Base-by-base conservation (phyloP, 106 monocot species). In the Amphibolis antarctica region DNA sequence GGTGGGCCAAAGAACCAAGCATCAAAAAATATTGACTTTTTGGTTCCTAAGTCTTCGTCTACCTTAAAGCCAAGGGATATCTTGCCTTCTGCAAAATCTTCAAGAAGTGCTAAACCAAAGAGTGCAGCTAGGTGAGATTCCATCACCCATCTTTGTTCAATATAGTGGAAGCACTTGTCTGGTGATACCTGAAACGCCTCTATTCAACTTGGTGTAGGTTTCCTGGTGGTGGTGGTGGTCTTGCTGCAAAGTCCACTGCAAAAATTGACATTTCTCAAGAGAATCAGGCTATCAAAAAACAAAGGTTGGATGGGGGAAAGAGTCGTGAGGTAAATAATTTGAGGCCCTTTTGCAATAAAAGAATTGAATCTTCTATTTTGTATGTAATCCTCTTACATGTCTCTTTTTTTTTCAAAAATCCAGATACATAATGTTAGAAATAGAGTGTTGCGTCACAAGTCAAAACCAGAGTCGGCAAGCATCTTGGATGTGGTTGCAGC, bases 221-320 rank as follows among this genome's bases (percentile, higher is more conserved):
- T 62, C 42, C 78, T 55, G 71, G 70, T 43, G 65, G 71, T 53
- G 49, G 28, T 50, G 69, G 67, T 59, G 63, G 71, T 64, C 10
- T 28, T 1, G 28, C 44, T 1, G 68, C 21, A 28, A 80, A 81
- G 60, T 66, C 54, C 52, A 28, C 64, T 15, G 55, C 67, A 42
- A 47, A 62, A 22, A 68, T 5, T 74, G 79, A 94, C n/a, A 75
- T 84, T 71, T 72, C 80, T 63, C 86, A 82, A 52, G 86, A 89
- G 56, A 86, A 94, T 58, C 89, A 89, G 65, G 86, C 89, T 5
- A 65, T 89, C 28, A 94, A 94, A 64, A 86, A 75, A 62, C 94
- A 94, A 63, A 94, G 86, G 59, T 66, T 94, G 51, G 89, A 89
- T 48, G 73, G 44, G 12, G 94, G 86, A 59, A 71, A 60, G 47